Evolutionary conservation across 352 stramenopile genomes (phyloP).

Genomic region (Thalassiosira mediterranea): DNA sequence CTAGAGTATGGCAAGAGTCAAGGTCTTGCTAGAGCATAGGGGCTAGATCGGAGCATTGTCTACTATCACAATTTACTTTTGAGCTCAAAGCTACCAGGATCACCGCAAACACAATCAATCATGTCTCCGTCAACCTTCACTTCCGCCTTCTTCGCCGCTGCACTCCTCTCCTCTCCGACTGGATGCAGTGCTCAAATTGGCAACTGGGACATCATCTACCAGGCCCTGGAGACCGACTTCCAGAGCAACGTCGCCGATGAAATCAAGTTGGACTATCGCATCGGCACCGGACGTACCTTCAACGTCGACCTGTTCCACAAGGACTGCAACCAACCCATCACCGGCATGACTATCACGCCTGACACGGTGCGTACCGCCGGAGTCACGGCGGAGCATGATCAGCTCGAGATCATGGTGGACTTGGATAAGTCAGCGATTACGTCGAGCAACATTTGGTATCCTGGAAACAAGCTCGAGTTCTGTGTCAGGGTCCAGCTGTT

Average conservation of each 20-base stretch:
- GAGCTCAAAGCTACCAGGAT: too few relatives aligned
- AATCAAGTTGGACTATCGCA: slow-evolving; percentile 45
- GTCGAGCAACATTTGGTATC: slow-evolving; percentile 34
- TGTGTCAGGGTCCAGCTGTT: slow-evolving; percentile 30
- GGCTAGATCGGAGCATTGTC: too few relatives aligned
- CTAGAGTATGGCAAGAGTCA: not conserved
- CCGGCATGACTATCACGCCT: slow-evolving; percentile 19
- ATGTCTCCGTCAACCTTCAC: not conserved
- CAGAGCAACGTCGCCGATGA: slow-evolving; percentile 14
- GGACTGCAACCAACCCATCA: slow-evolving; percentile 23
- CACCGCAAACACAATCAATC: too few relatives aligned
- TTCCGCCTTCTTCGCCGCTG: slow-evolving; percentile 1
- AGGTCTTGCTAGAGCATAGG: too few relatives aligned
- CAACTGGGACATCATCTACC: slow-evolving; percentile 41
- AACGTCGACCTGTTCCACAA: slow-evolving; percentile 41
- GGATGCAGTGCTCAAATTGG: slow-evolving; percentile 8
- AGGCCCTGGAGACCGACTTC: slow-evolving; percentile 31
- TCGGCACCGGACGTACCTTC: slow-evolving; percentile 17
- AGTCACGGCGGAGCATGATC: slow-evolving; percentile 19
- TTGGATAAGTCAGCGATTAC: slow-evolving; percentile 37
- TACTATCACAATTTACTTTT: too few relatives aligned
- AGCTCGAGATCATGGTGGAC: slow-evolving; percentile 29
- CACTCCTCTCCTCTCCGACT: slow-evolving; percentile 8
- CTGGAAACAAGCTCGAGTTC: slow-evolving; percentile 15
- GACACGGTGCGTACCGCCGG: not conserved